Evolutionary conservation across 75 land plant genomes (phyloP).

Genomic region (Pseudotsuga menziesii): DNA sequence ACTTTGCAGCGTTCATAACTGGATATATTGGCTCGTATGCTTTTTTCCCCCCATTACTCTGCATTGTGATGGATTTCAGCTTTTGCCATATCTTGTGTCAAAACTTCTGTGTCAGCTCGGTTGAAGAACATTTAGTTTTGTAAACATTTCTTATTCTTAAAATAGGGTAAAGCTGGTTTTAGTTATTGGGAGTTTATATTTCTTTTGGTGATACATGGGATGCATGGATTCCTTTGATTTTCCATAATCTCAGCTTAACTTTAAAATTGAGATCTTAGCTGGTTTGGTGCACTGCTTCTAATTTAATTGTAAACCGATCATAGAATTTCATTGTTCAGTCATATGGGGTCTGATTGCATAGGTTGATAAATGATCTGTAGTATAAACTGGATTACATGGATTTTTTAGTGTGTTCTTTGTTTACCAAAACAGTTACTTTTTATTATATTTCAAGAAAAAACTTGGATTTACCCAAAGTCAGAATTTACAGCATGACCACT

Average conservation of each 20-base stretch:
- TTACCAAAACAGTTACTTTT: not conserved
- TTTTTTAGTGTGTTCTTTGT: not conserved
- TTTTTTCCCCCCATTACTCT: conserved; percentile 4
- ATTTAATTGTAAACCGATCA: not conserved
- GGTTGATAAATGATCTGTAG: too few species aligned
- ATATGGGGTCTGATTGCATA: not conserved
- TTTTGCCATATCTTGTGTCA: not conserved
- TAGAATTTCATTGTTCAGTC: not conserved
- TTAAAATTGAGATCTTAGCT: not conserved
- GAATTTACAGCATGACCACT: too few species aligned
- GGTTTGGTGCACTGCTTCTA: not conserved
- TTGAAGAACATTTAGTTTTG: not conserved
- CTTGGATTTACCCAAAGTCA: too few species aligned
- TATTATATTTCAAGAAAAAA: too few species aligned
- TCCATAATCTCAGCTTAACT: not conserved
- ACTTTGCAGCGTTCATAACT: conserved; percentile 34
- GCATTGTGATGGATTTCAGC: not conserved
- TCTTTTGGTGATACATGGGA: not conserved
- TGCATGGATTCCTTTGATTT: not conserved
- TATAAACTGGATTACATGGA: not conserved
- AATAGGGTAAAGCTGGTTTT: too few species aligned
- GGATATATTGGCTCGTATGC: conserved; percentile 50
- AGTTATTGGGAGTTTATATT: not conserved
- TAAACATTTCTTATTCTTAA: not conserved
- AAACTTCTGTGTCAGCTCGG: not conserved